Base-by-base conservation (phyloP, 768 basidiomycete genomes). In the Lanmaoa rubissima region DNA sequence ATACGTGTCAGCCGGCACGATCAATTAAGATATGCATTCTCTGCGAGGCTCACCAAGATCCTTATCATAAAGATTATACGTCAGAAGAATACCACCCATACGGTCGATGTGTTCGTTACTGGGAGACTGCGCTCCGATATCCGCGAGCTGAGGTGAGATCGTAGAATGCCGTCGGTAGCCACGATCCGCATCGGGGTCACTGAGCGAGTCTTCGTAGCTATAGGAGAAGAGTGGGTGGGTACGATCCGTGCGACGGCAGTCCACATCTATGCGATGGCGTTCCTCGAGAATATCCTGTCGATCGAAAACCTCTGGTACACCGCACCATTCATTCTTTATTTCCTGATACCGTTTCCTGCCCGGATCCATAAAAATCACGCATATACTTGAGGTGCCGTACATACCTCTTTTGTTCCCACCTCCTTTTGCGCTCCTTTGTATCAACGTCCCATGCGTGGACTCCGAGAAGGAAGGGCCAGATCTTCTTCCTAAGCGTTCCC, bases 221-320 rank as follows among this genome's bases (percentile, higher is more conserved):
- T 75, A 77, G 3, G 87, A 82, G 65, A 97, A 98, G 53, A 98
- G 79, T 6, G 92, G 86, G 63, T 98, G 96, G n/a, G 81, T 88
- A 38, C 97, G 82, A 72, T 99, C 97, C 21, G 97, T 99, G 28
- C 97, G 83, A 55, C 95, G 87, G 65, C 97, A 98, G 68, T 98
- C 97, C 54, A 99, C 97, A 66, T 98, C 92, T 63, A 94, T 93
- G 26, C 92, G 84, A 73, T 94, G 92, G n/a, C 90, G 84, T 69
- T 94, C 92, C 74, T 99, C 96, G 34, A 91, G 70, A 50, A 91
- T 81, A 65, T 92, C 90, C 57, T 83, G 81, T 48, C 87, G 82
- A 64, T 88, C 87, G 68, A 89, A 93, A 11, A 92, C 86, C 61
- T 90, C 90, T 21, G 86, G 84, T 39, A 86, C 84, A 24, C 87